Evolutionary conservation across 2,329 filamentous ascomycete species (phyloP), one percentile per base, ranked within the genome.

Genomic region (Fusarium subtropicale): DNA sequence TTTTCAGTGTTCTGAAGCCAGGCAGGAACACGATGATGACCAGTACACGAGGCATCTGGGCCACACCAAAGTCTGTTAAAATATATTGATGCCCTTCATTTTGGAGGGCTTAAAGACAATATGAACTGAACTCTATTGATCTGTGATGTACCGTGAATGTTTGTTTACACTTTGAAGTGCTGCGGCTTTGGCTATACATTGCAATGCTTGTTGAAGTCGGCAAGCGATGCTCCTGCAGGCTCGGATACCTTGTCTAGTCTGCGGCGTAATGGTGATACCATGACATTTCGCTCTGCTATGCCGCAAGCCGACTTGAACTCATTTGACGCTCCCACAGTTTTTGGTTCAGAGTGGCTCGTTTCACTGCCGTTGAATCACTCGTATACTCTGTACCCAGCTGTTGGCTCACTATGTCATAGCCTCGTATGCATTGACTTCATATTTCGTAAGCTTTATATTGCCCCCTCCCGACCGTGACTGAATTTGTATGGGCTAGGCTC

Each of bases 101-200:
- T 63, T 56, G 66, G 50, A 46, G 66, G 56, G 48, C 22, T 33
- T 63, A 57, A 69, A 67, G 41, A 57, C 30, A 45, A 56, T 11
- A 46, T 34, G 18, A 51, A 28, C 15, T 18, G 18, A 30, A 39
- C 18, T 12, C 5, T 9, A 39, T 15, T 20, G 5, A 20, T 20
- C 22, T 28, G 48, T 51, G 34, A 51, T 22, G 24, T 6, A 34
- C 12, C 15, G 22, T 26, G 47, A 38, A 36, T 50, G 22, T 24
- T 20, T 26, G 46, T 20, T 15, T 28, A 39, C 13, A 7, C 20
- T 20, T 20, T 39, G 10, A 16, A 16, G 34, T 22, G 18, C 13
- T 22, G n/a, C n/a, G 7, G 28, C 12, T 31, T 30, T 13, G 11
- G 8, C 18, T 13, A 44, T 44, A 26, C n/a, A 30, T 30, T 22